Evolutionary conservation across 2,329 filamentous ascomycete genomes (phyloP).

Genomic region (Aspergillus fischeri): DNA sequence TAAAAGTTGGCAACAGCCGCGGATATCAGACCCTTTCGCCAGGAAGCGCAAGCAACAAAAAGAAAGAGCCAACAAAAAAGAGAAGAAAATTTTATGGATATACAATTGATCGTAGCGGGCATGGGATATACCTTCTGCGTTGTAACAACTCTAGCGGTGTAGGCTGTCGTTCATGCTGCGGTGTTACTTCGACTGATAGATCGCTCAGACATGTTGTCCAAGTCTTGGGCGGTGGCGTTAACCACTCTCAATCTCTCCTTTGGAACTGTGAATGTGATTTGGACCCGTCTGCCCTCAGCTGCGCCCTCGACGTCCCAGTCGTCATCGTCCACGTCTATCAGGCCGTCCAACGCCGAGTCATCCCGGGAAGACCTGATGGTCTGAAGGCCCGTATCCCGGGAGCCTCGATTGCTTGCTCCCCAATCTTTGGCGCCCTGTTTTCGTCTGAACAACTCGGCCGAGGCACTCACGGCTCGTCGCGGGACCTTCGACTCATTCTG

Average conservation of each 20-base stretch:
- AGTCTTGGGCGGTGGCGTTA: slow-evolving; percentile 58
- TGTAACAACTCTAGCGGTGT: neutral
- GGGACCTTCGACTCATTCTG: slow-evolving; percentile 24
- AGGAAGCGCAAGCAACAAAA: neutral
- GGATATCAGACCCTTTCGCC: neutral
- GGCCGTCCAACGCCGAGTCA: slow-evolving; percentile 23
- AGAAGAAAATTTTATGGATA: slow-evolving; percentile 1
- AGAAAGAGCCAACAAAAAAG: slow-evolving; percentile 6
- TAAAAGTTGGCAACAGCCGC: neutral
- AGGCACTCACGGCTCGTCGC: slow-evolving; percentile 46
- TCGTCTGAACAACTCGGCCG: slow-evolving; percentile 45
- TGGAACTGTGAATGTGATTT: slow-evolving; percentile 91
- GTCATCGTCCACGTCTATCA: slow-evolving; percentile 26
- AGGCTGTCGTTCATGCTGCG: neutral
- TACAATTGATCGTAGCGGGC: neutral
- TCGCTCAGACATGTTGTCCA: slow-evolving; percentile 28
- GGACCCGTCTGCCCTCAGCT: slow-evolving; percentile 66
- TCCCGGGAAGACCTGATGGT: slow-evolving; percentile 17
- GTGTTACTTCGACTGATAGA: slow-evolving; percentile 24
- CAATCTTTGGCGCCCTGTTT: slow-evolving; percentile 52
- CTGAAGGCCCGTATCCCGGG: slow-evolving; percentile 15
- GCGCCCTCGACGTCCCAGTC: slow-evolving; percentile 77
- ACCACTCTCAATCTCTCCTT: slow-evolving; percentile 84
- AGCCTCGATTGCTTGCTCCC: slow-evolving; percentile 37
- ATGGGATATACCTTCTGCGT: neutral